Percentiles rank a stretch among this genome's conserved stretches.
Conservation (phyloP, 176 grass and related monocot genomes). For the Paspalum notatum region DNA sequence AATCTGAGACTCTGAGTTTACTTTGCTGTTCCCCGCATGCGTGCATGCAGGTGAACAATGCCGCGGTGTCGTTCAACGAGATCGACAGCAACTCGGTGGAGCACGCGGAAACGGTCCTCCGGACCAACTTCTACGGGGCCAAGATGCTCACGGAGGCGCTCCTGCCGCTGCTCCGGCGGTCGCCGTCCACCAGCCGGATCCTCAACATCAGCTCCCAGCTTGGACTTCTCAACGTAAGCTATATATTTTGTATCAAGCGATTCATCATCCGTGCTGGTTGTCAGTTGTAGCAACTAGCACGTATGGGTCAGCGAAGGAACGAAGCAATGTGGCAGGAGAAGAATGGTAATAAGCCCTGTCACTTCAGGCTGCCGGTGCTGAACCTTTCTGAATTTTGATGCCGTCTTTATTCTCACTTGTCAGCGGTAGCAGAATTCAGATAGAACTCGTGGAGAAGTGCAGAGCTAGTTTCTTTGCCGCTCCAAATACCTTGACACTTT, state of each 20-base stretch:
- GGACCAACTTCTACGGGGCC: conserved; percentile 81
- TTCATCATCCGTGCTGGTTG: not conserved
- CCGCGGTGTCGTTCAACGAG: conserved; percentile 87
- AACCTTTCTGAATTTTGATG: too few species aligned
- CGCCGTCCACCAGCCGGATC: conserved; percentile 60
- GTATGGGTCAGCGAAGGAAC: too few species aligned
- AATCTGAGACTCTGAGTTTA: too few species aligned
- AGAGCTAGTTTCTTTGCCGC: too few species aligned
- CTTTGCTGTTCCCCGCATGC: not conserved
- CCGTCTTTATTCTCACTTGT: too few species aligned
- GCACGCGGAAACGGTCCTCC: conserved; percentile 77
- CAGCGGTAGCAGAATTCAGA: not conserved
- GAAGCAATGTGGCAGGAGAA: too few species aligned
- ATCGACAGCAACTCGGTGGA: conserved; percentile 79
- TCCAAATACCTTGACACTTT: too few species aligned
- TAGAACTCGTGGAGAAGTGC: not conserved
- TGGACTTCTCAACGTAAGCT: conserved; percentile 86
- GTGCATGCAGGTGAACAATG: conserved; percentile 75
- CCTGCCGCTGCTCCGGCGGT: conserved; percentile 72
- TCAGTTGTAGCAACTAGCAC: not conserved
- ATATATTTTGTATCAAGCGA: not conserved
- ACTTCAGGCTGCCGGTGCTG: too few species aligned
- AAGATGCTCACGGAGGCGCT: conserved; percentile 76
- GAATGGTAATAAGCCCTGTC: too few species aligned
- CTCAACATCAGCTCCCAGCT: conserved; percentile 94